phyloP scores from a whole-genome alignment of 2,329 filamentous ascomycete genomes.

The Bipolaris zeicola region DNA sequence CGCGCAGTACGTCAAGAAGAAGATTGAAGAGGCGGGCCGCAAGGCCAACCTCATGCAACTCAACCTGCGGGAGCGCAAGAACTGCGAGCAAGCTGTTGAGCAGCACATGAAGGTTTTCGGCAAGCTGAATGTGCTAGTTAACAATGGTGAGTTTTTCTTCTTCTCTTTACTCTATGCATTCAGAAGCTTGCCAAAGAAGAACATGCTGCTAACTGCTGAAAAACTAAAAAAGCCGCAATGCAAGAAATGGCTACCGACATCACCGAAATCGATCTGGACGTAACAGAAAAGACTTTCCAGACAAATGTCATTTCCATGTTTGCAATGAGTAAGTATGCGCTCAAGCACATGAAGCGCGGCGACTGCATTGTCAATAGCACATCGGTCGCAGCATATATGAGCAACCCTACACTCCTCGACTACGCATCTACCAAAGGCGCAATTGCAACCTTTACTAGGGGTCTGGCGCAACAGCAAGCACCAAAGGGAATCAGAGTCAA shows the following conservation, averaged over 20 bases:
- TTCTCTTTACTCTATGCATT: background rate
- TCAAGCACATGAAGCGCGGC: slow-evolving; percentile 72
- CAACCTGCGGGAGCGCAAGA: slow-evolving; percentile 67
- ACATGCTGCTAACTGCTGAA: too few relatives aligned
- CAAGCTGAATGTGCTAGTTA: slow-evolving; percentile 64
- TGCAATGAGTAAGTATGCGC: slow-evolving; percentile 74
- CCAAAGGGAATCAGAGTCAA: slow-evolving; percentile 74
- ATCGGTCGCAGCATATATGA: slow-evolving; percentile 79
- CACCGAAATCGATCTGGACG: slow-evolving; percentile 59
- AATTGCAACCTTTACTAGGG: slow-evolving; percentile 76
- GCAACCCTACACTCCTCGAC: slow-evolving; percentile 75
- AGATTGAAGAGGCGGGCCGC: slow-evolving; percentile 67
- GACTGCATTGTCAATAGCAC: slow-evolving; percentile 80
- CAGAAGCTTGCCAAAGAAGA: too few relatives aligned
- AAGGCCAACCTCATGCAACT: slow-evolving; percentile 52
- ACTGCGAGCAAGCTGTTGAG: slow-evolving; percentile 71
- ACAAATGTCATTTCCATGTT: slow-evolving; percentile 81
- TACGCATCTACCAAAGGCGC: slow-evolving; percentile 79
- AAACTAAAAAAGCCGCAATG: slow-evolving; percentile 53
- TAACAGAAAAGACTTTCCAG: slow-evolving; percentile 64
- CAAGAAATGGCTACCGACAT: slow-evolving; percentile 61
- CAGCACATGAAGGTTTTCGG: slow-evolving; percentile 67
- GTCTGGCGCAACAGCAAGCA: slow-evolving; percentile 72
- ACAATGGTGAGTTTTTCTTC: slow-evolving; percentile 19
- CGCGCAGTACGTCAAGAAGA: slow-evolving; percentile 71